A percentile compares a stretch with the other conserved stretches of the same genome.
phyloP scores from a whole-genome alignment of 768 basidiomycete genomes.

The Tulasnella sp. region DNA sequence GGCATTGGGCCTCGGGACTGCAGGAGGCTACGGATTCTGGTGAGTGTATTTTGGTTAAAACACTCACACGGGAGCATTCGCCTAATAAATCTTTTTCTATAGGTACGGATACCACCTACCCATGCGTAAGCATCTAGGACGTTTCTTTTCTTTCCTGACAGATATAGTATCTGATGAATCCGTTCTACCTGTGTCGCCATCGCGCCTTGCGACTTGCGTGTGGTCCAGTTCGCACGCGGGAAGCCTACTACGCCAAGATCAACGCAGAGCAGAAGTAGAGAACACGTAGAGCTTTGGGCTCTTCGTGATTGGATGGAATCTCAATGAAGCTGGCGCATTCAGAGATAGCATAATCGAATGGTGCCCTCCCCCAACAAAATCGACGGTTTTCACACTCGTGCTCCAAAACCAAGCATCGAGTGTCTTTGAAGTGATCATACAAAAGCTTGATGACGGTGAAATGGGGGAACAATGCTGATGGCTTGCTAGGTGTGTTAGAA shows the following conservation, averaged over 20 bases:
- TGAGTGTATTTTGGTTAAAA: slow-evolving; percentile 31
- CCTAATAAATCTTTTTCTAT: background rate
- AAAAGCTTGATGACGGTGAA: too few species aligned
- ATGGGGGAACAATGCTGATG: too few species aligned
- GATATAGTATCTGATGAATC: background rate
- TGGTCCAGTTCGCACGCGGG: slow-evolving; percentile 63
- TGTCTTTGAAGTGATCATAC: too few species aligned
- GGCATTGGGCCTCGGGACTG: slow-evolving; percentile 64
- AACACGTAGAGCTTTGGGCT: too few species aligned
- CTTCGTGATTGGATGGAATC: too few species aligned
- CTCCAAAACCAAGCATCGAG: too few species aligned
- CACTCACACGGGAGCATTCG: background rate
- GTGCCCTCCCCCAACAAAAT: too few species aligned
- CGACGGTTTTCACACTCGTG: too few species aligned
- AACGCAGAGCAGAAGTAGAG: slow-evolving; percentile 1
- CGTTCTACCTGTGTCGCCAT: slow-evolving; percentile 11
- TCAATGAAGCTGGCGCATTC: too few species aligned
- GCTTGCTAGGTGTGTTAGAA: too few species aligned
- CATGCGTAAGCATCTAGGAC: background rate
- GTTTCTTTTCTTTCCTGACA: background rate
- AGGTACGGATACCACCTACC: slow-evolving; percentile 22
- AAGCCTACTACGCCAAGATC: slow-evolving; percentile 76
- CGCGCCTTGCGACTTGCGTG: slow-evolving; percentile 17
- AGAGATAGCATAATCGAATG: too few species aligned
- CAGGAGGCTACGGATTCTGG: slow-evolving; percentile 75